These are phyloP conservation scores for Infundibulicybe gibba DNA, from an alignment of 768 basidiomycete species.

Conservation along the genomic window DNA sequence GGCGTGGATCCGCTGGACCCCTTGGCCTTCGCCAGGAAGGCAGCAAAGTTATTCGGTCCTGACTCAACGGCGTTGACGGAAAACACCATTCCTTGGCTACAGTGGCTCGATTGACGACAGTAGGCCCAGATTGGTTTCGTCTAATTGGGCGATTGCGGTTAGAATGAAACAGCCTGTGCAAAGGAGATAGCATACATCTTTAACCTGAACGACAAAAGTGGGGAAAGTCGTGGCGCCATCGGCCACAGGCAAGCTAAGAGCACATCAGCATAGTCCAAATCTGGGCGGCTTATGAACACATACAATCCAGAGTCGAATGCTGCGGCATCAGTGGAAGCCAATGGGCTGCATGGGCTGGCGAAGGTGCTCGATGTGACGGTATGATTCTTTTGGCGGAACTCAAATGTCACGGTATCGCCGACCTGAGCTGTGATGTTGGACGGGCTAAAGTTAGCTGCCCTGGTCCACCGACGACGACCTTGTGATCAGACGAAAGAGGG, in stretches of 20 bases:
- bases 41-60: slow-evolving; percentile 49
- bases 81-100: slow-evolving; percentile 60
- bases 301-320: slow-evolving; percentile 49
- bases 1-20: slow-evolving; percentile 35
- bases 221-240: slow-evolving; percentile 42
- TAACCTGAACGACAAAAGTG: slow-evolving; percentile 47
- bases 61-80: slow-evolving; percentile 48
- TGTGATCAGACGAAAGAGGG: slow-evolving; percentile 27
- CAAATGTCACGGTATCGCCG: slow-evolving; percentile 47
- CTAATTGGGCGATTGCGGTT: slow-evolving; percentile 16
- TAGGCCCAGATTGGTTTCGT: slow-evolving; percentile 54
- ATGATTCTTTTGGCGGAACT: slow-evolving; percentile 48
- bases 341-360: slow-evolving; percentile 35
- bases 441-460: slow-evolving; percentile 33
- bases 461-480: slow-evolving; percentile 38
- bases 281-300: slow-evolving; percentile 9
- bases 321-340: slow-evolving; percentile 35
- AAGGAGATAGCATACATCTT: slow-evolving; percentile 36
- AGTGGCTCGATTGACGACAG: slow-evolving; percentile 49
- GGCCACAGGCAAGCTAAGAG: slow-evolving; percentile 42
- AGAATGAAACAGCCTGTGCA: neutral
- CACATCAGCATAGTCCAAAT: slow-evolving; percentile 3
- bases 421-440: slow-evolving; percentile 41
- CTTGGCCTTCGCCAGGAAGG: slow-evolving; percentile 46
- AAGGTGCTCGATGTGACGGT: slow-evolving; percentile 41